Percentiles rank a stretch among this genome's conserved stretches.
These are phyloP conservation scores for Nephromyces sp. DNA, from an alignment of 169 alveolate species.

Conservation along the genomic window DNA sequence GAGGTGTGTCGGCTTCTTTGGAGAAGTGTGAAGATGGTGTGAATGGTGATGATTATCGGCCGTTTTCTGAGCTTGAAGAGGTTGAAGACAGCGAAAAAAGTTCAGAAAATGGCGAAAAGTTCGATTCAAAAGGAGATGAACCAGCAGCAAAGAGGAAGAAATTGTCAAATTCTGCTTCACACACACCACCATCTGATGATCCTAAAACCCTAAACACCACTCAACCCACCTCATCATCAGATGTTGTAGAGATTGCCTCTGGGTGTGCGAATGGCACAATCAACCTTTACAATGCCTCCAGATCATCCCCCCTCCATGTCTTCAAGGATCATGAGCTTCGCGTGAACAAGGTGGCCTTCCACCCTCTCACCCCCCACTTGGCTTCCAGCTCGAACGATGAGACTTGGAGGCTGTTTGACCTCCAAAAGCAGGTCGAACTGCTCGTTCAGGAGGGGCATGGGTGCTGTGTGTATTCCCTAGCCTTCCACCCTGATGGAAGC, in stretches of 20 bases:
- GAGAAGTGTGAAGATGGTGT: not conserved
- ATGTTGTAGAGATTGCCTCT: not conserved
- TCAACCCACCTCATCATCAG: not conserved
- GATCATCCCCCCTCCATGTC: not conserved
- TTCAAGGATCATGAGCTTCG: constrained; percentile 43
- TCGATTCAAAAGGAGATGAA: no score
- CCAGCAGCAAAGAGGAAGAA: no score
- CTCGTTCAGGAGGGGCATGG: constrained; percentile 25
- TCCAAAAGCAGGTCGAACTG: constrained; percentile 55
- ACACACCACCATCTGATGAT: no score
- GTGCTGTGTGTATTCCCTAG: constrained; percentile 57
- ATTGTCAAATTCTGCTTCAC: no score
- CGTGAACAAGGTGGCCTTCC: constrained; percentile 34
- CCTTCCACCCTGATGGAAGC: constrained; percentile 79
- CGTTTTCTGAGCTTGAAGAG: no score
- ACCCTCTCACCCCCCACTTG: constrained; percentile 15
- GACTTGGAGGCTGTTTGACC: constrained; percentile 83
- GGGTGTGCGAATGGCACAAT: constrained; percentile 1
- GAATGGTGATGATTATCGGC: not conserved
- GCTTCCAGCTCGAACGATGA: constrained; percentile 69
- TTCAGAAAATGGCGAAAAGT: no score
- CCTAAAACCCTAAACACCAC: not conserved
- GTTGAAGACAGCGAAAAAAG: no score
- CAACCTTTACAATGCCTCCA: not conserved
- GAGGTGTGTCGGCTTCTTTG: no score